A percentile compares a stretch with the other conserved stretches of the same genome.
phyloP scores from a whole-genome alignment of 73 alveolate species.

The Tetrahymena borealis region DNA sequence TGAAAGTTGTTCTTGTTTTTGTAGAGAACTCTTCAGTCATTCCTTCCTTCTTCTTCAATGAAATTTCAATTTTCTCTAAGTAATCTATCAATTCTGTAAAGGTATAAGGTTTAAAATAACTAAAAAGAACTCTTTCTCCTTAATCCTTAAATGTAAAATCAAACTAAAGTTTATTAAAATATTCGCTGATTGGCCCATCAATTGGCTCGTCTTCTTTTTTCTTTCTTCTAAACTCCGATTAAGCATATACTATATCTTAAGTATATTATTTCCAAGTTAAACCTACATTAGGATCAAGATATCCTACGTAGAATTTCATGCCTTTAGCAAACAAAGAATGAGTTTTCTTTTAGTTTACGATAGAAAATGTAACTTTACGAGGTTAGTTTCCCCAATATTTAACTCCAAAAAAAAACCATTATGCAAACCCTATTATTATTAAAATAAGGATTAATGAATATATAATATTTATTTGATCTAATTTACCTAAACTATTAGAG shows the following conservation, averaged over 20 bases:
- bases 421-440: slow-evolving; percentile 31
- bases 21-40: neutral
- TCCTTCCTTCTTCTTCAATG: neutral
- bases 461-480: no score
- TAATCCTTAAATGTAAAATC: neutral
- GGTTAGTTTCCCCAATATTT: neutral
- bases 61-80: neutral
- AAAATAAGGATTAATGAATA: no score
- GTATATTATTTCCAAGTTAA: neutral
- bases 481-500: neutral
- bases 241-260: neutral
- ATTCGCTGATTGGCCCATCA: neutral
- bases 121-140: neutral
- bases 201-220: neutral
- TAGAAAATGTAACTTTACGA: slow-evolving; percentile 12
- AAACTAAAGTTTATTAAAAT: neutral
- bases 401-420: slow-evolving; percentile 44
- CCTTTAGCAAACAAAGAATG: neutral
- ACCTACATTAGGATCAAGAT: neutral
- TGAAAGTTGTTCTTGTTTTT: neutral
- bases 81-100: neutral
- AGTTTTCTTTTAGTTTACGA: slow-evolving; percentile 6
- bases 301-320: neutral
- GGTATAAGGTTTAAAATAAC: neutral
- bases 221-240: neutral